Conservation (phyloP, 305 asterid genomes). For the Andrographis paniculata region DNA sequence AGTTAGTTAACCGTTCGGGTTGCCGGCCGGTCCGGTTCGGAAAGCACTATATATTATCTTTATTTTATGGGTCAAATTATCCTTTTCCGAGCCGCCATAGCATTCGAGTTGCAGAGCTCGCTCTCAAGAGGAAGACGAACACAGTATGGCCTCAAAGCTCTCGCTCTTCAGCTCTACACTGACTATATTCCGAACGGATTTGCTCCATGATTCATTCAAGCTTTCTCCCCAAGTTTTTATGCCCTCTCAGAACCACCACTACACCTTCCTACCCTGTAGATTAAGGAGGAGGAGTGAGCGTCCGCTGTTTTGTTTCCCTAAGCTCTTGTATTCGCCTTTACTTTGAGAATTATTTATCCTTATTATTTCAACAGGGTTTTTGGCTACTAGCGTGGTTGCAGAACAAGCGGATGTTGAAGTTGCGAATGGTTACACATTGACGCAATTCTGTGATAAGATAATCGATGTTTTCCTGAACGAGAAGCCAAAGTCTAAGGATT, state of each 20-base stretch:
- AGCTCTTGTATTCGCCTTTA: neutral
- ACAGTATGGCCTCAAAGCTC: constrained; percentile 24
- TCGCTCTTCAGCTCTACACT: constrained; percentile 31
- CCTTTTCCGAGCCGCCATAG: no score
- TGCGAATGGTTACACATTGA: constrained; percentile 76
- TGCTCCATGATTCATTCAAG: constrained; percentile 24
- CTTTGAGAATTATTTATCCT: neutral
- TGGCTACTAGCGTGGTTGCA: constrained; percentile 23
- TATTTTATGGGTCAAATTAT: no score
- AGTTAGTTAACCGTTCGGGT: no score
- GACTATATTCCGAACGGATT: constrained; percentile 23
- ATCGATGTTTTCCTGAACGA: constrained; percentile 75
- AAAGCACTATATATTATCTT: no score
- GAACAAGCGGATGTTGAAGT: constrained; percentile 48
- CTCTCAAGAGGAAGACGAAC: no score
- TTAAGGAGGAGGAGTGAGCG: constrained; percentile 23
- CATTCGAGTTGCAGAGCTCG: no score
- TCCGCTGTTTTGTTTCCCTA: neutral
- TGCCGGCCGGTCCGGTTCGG: no score
- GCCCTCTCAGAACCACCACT: constrained; percentile 19
- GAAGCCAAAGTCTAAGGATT: constrained; percentile 77
- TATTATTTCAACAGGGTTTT: constrained; percentile 24
- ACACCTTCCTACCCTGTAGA: constrained; percentile 14
- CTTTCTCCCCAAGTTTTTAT: constrained; percentile 5
- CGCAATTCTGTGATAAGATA: constrained; percentile 75